Conservation (phyloP, 257 asterid genomes). For the Handroanthus guayacan region DNA sequence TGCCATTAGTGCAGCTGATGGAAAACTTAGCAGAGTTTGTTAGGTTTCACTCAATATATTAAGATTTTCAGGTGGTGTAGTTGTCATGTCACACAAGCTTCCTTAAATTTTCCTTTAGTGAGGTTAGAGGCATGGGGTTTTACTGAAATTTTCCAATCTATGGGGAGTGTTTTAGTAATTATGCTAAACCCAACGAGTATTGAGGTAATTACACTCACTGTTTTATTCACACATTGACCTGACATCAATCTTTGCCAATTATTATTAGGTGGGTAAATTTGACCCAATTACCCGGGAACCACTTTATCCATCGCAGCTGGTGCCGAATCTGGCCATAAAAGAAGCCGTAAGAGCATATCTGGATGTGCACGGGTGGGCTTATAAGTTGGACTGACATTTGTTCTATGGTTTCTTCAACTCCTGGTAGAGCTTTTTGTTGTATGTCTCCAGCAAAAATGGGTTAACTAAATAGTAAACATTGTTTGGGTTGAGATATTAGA, state of each 20-base stretch:
- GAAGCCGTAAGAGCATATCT: conserved; percentile 84
- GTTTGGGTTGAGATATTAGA: conserved; percentile 15
- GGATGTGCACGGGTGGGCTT: conserved; percentile 87
- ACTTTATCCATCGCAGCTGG: conserved; percentile 68
- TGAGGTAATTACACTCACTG: not conserved
- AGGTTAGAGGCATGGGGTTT: too few species aligned
- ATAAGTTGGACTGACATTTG: conserved; percentile 57
- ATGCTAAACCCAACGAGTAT: not conserved
- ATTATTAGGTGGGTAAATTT: conserved; percentile 75
- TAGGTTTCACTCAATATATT: too few species aligned
- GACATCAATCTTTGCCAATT: conserved; percentile 19
- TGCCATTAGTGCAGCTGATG: too few species aligned
- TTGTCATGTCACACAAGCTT: too few species aligned
- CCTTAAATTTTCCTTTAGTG: too few species aligned
- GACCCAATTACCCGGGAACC: conserved; percentile 84
- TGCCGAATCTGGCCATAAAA: conserved; percentile 87
- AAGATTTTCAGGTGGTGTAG: too few species aligned
- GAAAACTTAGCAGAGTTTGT: too few species aligned
- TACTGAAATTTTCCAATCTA: too few species aligned
- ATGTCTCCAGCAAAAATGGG: conserved; percentile 25
- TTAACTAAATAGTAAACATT: conserved; percentile 6
- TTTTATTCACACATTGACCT: conserved; percentile 6
- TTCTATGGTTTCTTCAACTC: conserved; percentile 6
- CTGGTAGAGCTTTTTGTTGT: conserved; percentile 10
- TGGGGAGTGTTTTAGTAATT: too few species aligned